phyloP scores from a whole-genome alignment of 306 rosid species.

The Castanea mollissima region DNA sequence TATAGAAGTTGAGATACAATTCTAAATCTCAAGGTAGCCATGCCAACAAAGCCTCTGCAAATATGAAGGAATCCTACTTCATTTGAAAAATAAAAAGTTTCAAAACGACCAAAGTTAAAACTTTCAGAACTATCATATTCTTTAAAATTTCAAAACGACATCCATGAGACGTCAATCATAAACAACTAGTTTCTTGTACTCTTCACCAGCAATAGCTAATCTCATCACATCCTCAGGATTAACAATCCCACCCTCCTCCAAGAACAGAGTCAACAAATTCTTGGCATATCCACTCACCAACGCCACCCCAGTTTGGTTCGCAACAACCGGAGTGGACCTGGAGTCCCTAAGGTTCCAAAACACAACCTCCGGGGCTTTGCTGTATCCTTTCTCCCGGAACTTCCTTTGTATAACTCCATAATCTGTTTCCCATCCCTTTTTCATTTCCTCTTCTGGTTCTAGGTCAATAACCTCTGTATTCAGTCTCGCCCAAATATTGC shows the following conservation, averaged over 20 bases:
- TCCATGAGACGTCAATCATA: slow-evolving; percentile 14
- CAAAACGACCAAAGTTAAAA: background rate
- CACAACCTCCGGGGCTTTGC: slow-evolving; percentile 29
- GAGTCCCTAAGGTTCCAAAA: slow-evolving; percentile 40
- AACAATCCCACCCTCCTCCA: slow-evolving; percentile 14
- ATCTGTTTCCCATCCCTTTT: slow-evolving; percentile 28
- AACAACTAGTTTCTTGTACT: slow-evolving; percentile 36
- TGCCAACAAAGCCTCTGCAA: background rate
- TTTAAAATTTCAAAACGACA: background rate
- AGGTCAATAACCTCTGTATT: no score
- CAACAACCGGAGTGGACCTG: slow-evolving; percentile 18
- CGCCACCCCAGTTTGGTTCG: slow-evolving; percentile 27
- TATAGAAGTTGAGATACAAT: no score
- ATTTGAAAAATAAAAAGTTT: background rate
- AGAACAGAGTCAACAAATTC: slow-evolving; percentile 26
- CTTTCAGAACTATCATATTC: background rate
- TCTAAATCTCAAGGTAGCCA: no score
- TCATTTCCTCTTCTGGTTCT: background rate
- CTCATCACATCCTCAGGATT: slow-evolving; percentile 27
- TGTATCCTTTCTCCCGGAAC: slow-evolving; percentile 22
- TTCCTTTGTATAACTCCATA: slow-evolving; percentile 30
- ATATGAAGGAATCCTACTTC: background rate
- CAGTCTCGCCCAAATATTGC: background rate
- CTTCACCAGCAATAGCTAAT: slow-evolving; percentile 17
- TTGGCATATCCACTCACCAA: slow-evolving; percentile 37